Evolutionary conservation across 73 alveolate genomes (phyloP).

Genomic region (Chromera velia): DNA sequence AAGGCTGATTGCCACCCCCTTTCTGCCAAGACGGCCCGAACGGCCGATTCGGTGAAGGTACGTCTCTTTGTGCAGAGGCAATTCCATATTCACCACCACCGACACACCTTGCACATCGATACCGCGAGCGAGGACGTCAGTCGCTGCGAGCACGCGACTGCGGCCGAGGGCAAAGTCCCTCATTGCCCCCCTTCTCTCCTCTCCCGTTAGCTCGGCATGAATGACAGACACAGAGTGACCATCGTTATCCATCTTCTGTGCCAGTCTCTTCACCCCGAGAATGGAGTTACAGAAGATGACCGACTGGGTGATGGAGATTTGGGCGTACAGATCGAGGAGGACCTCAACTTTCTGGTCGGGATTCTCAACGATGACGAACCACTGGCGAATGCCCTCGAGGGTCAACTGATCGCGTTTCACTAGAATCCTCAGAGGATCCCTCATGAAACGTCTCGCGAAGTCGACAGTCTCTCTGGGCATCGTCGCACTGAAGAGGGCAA

Average conservation of each 20-base stretch:
- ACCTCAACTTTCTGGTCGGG: conserved; percentile 74
- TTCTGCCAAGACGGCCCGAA: conserved; percentile 96
- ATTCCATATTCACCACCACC: conserved; percentile 86
- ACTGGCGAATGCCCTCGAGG: conserved; percentile 85
- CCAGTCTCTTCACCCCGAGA: conserved; percentile 8
- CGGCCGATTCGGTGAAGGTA: conserved; percentile 97
- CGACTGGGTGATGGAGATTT: conserved; percentile 73
- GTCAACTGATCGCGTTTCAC: conserved; percentile 90
- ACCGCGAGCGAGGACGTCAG: conserved; percentile 93
- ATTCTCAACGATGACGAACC: conserved; percentile 69
- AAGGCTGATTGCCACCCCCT: conserved; percentile 95
- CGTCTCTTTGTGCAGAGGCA: conserved; percentile 87
- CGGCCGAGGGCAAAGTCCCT: conserved; percentile 41
- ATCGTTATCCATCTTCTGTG: neutral
- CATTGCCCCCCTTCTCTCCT: neutral
- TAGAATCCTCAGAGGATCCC: conserved; percentile 80
- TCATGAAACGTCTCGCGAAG: conserved; percentile 66
- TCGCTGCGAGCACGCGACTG: conserved; percentile 57
- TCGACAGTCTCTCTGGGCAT: conserved; percentile 78
- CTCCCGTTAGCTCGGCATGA: neutral
- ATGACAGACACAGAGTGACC: neutral
- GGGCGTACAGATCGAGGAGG: conserved; percentile 77
- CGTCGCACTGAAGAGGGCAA: conserved; percentile 85
- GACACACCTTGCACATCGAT: conserved; percentile 89
- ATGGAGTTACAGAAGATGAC: conserved; percentile 81